Conservation (phyloP, 2,329 filamentous ascomycete species). For the Hymenoscyphus albidus region DNA sequence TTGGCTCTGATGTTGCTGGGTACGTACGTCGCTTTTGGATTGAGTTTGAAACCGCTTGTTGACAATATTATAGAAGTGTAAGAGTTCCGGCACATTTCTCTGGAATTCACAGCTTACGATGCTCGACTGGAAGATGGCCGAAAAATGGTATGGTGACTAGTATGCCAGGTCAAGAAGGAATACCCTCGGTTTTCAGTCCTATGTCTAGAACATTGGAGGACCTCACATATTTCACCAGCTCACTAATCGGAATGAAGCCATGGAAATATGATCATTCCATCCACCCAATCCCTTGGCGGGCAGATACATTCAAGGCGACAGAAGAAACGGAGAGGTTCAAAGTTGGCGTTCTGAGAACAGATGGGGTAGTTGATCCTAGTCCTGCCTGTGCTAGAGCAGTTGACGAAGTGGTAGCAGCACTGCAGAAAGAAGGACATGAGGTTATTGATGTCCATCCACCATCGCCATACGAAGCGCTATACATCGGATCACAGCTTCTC, state of each 20-base stretch:
- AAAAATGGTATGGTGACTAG: slow-evolving; percentile 79
- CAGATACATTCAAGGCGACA: slow-evolving; percentile 56
- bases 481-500: slow-evolving; percentile 74
- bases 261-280: slow-evolving; percentile 88
- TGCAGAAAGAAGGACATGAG: slow-evolving; percentile 70
- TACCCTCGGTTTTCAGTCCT: slow-evolving; percentile 84
- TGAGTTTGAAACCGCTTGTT: neutral
- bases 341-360: slow-evolving; percentile 73
- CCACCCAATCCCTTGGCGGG: slow-evolving; percentile 78
- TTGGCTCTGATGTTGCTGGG: slow-evolving; percentile 56
- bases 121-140: slow-evolving; percentile 86
- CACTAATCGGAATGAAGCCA: slow-evolving; percentile 74
- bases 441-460: slow-evolving; percentile 65
- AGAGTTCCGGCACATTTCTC: slow-evolving; percentile 84
- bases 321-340: slow-evolving; percentile 59
- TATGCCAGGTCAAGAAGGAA: slow-evolving; percentile 89
- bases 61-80: slow-evolving; percentile 66
- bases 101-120: slow-evolving; percentile 81
- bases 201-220: slow-evolving; percentile 87
- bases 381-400: slow-evolving; percentile 79
- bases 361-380: slow-evolving; percentile 79
- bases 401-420: slow-evolving; percentile 63
- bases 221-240: slow-evolving; percentile 76
- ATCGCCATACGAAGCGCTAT: slow-evolving; percentile 68
- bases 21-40: slow-evolving; percentile 9